Conservation (phyloP, 2,329 filamentous ascomycete genomes). For the Aspergillus ibericus region DNA sequence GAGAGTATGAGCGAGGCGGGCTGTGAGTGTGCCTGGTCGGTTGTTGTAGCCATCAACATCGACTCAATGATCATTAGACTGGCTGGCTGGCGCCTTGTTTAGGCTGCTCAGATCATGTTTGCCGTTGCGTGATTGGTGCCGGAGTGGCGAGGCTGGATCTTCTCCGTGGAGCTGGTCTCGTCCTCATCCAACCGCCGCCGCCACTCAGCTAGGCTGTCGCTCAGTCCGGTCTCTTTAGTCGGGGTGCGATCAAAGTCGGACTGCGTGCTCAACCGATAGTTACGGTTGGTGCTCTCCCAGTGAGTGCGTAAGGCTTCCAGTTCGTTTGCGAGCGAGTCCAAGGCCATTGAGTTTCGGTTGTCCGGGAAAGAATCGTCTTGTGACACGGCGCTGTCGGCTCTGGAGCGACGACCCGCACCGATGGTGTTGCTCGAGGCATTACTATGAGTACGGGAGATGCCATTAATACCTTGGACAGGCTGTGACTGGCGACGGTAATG, state of each 20-base stretch:
- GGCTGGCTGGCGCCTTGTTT: too few species aligned
- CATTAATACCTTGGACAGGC: conserved; percentile 39
- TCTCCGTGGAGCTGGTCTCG: conserved; percentile 38
- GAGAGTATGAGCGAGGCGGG: too few species aligned
- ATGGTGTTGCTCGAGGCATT: conserved; percentile 54
- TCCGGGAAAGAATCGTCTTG: conserved; percentile 48
- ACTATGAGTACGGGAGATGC: conserved; percentile 54
- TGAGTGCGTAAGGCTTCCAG: conserved; percentile 85
- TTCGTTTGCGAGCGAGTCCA: conserved; percentile 89
- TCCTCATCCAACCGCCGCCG: conserved; percentile 70
- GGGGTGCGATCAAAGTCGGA: conserved; percentile 76
- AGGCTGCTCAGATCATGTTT: conserved; percentile 37
- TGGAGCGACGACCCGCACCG: conserved; percentile 35
- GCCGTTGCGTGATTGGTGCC: conserved; percentile 22
- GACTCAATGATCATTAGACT: too few species aligned
- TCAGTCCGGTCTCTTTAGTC: conserved; percentile 54
- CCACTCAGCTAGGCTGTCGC: conserved; percentile 76
- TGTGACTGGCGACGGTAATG: conserved; percentile 81
- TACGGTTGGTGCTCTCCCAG: conserved; percentile 96
- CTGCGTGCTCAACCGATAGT: conserved; percentile 83
- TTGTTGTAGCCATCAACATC: too few species aligned
- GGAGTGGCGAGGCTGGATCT: conserved; percentile 26
- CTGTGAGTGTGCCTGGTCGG: too few species aligned
- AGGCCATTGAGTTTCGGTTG: conserved; percentile 66
- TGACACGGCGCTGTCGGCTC: conserved; percentile 44